Evolutionary conservation across 805 yeast species (phyloP), one percentile per base, ranked within the genome.

Genomic region (Maudiozyma bulderi): DNA sequence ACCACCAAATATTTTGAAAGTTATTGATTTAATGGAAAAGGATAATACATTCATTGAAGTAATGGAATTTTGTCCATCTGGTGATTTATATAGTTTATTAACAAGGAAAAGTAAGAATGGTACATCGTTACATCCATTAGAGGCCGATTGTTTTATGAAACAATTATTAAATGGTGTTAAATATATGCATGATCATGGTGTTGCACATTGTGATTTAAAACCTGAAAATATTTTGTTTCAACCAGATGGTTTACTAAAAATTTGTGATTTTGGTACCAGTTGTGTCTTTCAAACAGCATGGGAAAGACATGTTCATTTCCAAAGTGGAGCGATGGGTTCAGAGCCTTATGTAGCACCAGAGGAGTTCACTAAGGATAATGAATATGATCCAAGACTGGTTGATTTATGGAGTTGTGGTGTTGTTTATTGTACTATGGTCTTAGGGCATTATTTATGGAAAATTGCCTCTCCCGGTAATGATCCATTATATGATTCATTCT

Each of bases 301-400:
- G 95, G 95, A 87, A 57, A 73, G 73, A 48, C 82, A 82, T 44
- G 78, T 81, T 33, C 88, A 82, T 57, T 72, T 77, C 48, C 76
- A 82, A 32, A 65, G 71, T 29, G 95, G 95, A 15, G 77, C 84
- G 3, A 79, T 90, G 59, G 97, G 97, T 3, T 84, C 95, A 1
- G 91, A 82, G 50, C 93, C 96, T 2, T 90, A 87, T 66, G 88
- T 89, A 61, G 86, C 96, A 0, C 97, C 97, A 0, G 97, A 89
- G 62, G 96, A 89, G 64, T 85, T 78, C 61, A 61, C 62, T 20
- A 64, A 69, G 5, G 73, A 74, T 44, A 73, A 70, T 43, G 70
- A 72, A 40, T 85, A 84, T 59, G 95, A 87, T 56, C 88, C 95
- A 13, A 68, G 89, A 42, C 73, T 81, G 30, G 91, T 86, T 41